Conservation (phyloP, 192 early-diverging fungal species). For the Backusella psychrophila region DNA sequence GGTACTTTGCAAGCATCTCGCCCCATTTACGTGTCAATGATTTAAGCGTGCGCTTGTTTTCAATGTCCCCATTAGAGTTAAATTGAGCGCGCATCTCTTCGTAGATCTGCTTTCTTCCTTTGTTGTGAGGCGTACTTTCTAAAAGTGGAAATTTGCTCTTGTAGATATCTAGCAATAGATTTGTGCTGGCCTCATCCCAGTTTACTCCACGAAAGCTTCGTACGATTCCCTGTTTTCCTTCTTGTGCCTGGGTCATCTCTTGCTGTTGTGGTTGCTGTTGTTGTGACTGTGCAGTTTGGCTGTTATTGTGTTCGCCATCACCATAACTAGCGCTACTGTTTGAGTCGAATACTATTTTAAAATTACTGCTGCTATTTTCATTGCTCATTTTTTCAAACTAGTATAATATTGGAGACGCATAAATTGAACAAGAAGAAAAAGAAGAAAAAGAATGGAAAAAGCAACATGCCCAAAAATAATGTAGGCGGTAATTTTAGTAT, state of each 20-base stretch:
- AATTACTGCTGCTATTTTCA: neutral
- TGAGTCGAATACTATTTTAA: neutral
- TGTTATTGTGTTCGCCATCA: neutral
- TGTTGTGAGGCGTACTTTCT: neutral
- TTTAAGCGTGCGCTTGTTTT: neutral
- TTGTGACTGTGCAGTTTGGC: neutral
- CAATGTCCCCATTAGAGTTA: neutral
- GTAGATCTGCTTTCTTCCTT: conserved; percentile 1
- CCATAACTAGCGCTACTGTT: neutral
- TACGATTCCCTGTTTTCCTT: neutral
- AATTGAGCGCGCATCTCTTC: neutral
- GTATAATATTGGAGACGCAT: neutral
- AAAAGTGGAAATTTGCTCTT: neutral
- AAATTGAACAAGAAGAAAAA: neutral
- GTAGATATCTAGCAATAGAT: neutral
- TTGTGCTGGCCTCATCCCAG: neutral
- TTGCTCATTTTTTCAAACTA: neutral
- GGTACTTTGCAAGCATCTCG: neutral
- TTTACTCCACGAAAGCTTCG: neutral
- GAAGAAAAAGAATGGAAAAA: neutral
- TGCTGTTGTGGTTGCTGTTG: neutral
- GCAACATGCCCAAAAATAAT: too few relatives aligned
- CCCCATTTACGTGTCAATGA: neutral
- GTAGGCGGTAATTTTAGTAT: too few relatives aligned
- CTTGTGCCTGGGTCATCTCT: neutral